Conservation (phyloP, 257 asterid species). For the Handroanthus guayacan region DNA sequence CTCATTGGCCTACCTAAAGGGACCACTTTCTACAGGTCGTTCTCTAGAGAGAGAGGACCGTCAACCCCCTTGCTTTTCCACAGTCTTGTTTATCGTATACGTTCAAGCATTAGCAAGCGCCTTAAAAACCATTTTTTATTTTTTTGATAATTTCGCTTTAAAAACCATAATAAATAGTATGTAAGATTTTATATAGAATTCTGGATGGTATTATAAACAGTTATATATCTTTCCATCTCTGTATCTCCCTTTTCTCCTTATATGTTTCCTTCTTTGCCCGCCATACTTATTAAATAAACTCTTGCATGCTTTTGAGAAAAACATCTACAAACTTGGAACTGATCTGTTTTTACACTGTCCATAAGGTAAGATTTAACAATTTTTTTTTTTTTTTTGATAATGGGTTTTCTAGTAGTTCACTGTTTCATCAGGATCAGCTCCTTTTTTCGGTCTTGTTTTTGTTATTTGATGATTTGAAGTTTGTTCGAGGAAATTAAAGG, state of each 20-base stretch:
- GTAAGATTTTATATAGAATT: neutral
- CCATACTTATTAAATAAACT: constrained; percentile 28
- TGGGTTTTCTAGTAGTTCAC: constrained; percentile 19
- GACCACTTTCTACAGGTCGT: constrained; percentile 27
- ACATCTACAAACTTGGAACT: neutral
- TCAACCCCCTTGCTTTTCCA: constrained; percentile 24
- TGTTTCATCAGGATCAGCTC: constrained; percentile 24
- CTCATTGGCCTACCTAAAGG: constrained; percentile 24
- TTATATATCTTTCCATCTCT: constrained; percentile 28
- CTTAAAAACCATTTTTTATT: no score
- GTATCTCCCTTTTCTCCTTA: neutral
- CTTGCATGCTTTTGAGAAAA: constrained; percentile 30
- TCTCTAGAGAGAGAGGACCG: constrained; percentile 3
- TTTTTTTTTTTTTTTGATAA: neutral
- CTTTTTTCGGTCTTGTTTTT: neutral
- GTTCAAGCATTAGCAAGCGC: constrained; percentile 1
- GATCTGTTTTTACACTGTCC: constrained; percentile 1
- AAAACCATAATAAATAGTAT: neutral
- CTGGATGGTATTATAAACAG: constrained; percentile 1
- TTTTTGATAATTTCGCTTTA: no score
- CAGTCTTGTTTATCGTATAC: constrained; percentile 34
- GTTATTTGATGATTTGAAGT: neutral
- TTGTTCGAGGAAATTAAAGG: neutral
- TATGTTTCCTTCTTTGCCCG: constrained; percentile 6
- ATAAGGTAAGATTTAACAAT: constrained; percentile 36